Percentiles rank a stretch among this genome's conserved stretches.
Conservation (phyloP, 805 yeast species). For the Blastobotrys mokoenaii region DNA sequence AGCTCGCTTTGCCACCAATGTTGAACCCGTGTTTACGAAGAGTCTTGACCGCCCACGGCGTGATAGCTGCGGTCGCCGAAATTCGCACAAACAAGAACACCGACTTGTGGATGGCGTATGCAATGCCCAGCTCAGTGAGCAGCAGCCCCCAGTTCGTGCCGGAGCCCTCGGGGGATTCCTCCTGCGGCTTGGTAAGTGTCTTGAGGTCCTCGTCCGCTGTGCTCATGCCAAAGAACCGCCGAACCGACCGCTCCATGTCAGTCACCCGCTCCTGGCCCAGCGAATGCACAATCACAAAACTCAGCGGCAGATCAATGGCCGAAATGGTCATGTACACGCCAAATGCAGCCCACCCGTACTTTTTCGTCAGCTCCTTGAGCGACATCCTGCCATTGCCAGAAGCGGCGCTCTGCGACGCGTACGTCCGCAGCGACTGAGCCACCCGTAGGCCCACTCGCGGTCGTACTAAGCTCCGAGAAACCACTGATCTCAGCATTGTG, state of each 20-base stretch:
- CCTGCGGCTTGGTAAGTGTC: constrained; percentile 7
- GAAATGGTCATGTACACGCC: constrained; percentile 76
- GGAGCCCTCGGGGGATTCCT: constrained; percentile 18
- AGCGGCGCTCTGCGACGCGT: too few relatives aligned
- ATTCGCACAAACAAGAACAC: constrained; percentile 66
- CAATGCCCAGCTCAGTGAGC: constrained; percentile 79
- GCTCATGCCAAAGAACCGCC: constrained; percentile 57
- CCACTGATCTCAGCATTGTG: too few relatives aligned
- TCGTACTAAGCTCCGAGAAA: too few relatives aligned
- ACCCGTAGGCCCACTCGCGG: too few relatives aligned
- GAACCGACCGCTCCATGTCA: constrained; percentile 51
- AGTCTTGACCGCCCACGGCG: constrained; percentile 64
- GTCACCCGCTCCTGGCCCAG: constrained; percentile 78
- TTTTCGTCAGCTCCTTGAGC: constrained; percentile 57
- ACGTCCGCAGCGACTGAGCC: too few relatives aligned
- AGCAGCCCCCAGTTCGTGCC: constrained; percentile 32
- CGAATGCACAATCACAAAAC: constrained; percentile 75
- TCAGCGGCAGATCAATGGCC: constrained; percentile 70
- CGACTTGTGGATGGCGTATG: constrained; percentile 89
- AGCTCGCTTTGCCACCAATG: constrained; percentile 42
- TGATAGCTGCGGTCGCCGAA: constrained; percentile 86
- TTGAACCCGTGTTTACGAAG: constrained; percentile 75
- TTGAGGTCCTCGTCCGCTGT: constrained; percentile 23
- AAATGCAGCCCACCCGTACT: constrained; percentile 86
- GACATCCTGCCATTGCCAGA: too few relatives aligned